Evolutionary conservation across 257 asterid genomes (phyloP).

Genomic region (Paraleonurus japonicus): DNA sequence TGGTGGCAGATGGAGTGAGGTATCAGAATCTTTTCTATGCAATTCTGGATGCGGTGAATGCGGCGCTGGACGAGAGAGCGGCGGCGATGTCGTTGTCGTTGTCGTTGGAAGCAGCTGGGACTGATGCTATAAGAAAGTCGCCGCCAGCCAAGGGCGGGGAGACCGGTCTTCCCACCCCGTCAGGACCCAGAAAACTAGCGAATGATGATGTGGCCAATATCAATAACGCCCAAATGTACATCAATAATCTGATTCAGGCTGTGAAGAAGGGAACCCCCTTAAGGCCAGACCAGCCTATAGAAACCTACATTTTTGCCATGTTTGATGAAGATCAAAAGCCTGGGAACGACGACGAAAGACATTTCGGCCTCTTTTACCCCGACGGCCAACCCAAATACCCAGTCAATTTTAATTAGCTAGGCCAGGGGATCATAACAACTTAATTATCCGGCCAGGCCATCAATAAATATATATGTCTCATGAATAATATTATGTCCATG

Average conservation of each 20-base stretch:
- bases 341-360: background rate
- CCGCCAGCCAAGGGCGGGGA: slow-evolving; percentile 18
- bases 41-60: slow-evolving; percentile 5
- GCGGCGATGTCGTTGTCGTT: background rate
- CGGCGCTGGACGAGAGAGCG: slow-evolving; percentile 24
- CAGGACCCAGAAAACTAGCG: no score
- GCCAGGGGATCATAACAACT: no score
- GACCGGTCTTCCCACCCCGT: no score
- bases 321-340: slow-evolving; percentile 30
- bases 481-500: no score
- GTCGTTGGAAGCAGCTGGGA: background rate
- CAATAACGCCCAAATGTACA: slow-evolving; percentile 20
- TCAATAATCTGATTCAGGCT: slow-evolving; percentile 24
- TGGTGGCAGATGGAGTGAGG: background rate
- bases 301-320: slow-evolving; percentile 33
- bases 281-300: slow-evolving; percentile 16
- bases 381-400: slow-evolving; percentile 15
- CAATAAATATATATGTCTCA: no score
- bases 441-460: no score
- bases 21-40: slow-evolving; percentile 28
- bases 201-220: background rate
- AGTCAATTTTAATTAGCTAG: slow-evolving; percentile 7
- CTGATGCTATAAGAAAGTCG: background rate
- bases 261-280: slow-evolving; percentile 30
- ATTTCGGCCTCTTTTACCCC: slow-evolving; percentile 12